phyloP scores from a whole-genome alignment of 345 rosid genomes.

The Hibiscus trionum region DNA sequence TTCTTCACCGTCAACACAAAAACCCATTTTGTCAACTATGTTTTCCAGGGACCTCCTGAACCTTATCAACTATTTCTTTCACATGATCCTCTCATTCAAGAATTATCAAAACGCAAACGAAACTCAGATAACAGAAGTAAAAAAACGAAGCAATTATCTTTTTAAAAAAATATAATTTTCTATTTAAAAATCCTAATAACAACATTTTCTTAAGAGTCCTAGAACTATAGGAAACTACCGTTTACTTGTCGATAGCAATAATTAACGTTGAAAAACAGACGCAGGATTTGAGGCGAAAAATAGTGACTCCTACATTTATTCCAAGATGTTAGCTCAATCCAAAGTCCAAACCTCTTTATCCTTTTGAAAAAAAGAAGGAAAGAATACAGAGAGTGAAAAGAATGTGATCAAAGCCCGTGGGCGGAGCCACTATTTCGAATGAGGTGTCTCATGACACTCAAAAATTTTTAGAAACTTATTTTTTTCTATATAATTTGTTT shows the following conservation, averaged over 20 bases:
- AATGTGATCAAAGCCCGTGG: not conserved
- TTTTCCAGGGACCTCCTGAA: no score
- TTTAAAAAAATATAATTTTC: no score
- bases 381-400: not conserved
- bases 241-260: not conserved
- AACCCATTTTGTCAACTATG: no score
- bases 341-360: not conserved
- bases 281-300: not conserved
- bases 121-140: no score
- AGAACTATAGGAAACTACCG: not conserved
- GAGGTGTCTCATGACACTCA: no score
- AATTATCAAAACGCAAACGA: no score
- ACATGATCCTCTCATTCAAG: no score
- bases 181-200: not conserved
- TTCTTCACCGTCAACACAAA: not conserved
- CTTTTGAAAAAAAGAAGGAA: not conserved
- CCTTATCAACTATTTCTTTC: no score
- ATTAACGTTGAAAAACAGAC: not conserved
- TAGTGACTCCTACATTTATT: not conserved
- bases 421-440: no score
- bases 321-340: not conserved
- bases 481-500: no score
- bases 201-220: not conserved
- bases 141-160: no score
- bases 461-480: no score